phyloP scores from a whole-genome alignment of 768 basidiomycete genomes.

The Chalciporus chontae region DNA sequence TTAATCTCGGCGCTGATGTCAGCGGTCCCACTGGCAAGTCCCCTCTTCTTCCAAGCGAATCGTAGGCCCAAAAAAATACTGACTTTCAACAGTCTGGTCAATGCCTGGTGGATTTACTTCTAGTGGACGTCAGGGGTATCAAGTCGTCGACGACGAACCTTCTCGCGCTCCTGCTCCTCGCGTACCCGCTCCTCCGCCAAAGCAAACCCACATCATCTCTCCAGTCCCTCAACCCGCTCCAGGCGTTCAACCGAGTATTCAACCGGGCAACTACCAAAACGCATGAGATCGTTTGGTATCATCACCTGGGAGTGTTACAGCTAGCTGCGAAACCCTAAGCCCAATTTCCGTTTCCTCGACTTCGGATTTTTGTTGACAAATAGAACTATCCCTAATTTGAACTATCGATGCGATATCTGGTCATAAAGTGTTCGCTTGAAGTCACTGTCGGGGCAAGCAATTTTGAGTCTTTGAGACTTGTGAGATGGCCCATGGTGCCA shows the following conservation, averaged over 20 bases:
- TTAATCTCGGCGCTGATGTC: conserved; percentile 49
- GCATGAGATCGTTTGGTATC: conserved; percentile 5
- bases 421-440: too few species aligned
- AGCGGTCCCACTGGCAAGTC: conserved; percentile 54
- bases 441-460: too few species aligned
- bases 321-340: too few species aligned
- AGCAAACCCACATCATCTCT: conserved; percentile 2
- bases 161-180: conserved; percentile 13
- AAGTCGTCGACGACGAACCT: conserved; percentile 51
- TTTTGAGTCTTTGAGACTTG: too few species aligned
- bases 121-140: conserved; percentile 51
- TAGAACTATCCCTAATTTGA: too few species aligned
- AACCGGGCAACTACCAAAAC: conserved; percentile 27
- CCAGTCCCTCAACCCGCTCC: conserved; percentile 16
- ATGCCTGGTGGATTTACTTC: conserved; percentile 75
- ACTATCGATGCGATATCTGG: too few species aligned
- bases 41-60: too few species aligned
- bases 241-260: conserved; percentile 17
- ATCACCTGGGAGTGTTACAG: too few species aligned
- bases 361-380: too few species aligned
- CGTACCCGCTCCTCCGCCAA: conserved; percentile 16
- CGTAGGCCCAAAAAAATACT: not conserved
- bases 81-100: conserved; percentile 58
- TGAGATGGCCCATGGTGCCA: too few species aligned
- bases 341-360: too few species aligned